Evolutionary conservation across 768 basidiomycete genomes (phyloP).

Genomic region (Lentinula sp.): DNA sequence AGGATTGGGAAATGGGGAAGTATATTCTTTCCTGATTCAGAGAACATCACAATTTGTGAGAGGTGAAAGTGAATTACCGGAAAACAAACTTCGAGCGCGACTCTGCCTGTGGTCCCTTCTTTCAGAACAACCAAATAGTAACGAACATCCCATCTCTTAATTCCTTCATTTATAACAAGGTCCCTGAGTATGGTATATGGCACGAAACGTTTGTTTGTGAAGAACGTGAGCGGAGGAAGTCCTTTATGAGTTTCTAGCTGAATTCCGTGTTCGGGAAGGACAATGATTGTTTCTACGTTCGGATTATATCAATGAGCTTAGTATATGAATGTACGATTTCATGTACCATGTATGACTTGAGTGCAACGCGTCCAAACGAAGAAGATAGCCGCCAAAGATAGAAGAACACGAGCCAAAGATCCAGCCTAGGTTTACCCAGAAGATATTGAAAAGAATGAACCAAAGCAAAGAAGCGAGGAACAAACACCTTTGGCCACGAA

Average conservation of each 20-base stretch:
- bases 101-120: constrained; percentile 18
- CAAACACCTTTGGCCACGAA: constrained; percentile 25
- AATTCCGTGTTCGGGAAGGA: constrained; percentile 62
- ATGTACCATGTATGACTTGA: constrained; percentile 43
- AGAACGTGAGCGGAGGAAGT: constrained; percentile 31
- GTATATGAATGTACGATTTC: background rate
- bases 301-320: background rate
- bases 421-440: background rate
- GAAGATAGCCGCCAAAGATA: constrained; percentile 12
- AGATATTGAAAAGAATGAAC: background rate
- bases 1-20: constrained; percentile 61
- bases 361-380: constrained; percentile 31
- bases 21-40: constrained; percentile 40
- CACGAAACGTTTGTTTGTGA: constrained; percentile 49
- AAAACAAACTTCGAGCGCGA: constrained; percentile 49
- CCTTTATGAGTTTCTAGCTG: constrained; percentile 72
- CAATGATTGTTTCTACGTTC: constrained; percentile 58
- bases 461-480: background rate
- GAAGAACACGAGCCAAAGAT: constrained; percentile 10
- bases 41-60: background rate
- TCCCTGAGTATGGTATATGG: constrained; percentile 49
- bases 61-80: constrained; percentile 35
- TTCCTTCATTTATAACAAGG: constrained; percentile 68
- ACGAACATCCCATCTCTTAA: constrained; percentile 65
- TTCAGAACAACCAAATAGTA: constrained; percentile 57